Conservation (phyloP, 768 basidiomycete species). For the Lyophyllum decastes region DNA sequence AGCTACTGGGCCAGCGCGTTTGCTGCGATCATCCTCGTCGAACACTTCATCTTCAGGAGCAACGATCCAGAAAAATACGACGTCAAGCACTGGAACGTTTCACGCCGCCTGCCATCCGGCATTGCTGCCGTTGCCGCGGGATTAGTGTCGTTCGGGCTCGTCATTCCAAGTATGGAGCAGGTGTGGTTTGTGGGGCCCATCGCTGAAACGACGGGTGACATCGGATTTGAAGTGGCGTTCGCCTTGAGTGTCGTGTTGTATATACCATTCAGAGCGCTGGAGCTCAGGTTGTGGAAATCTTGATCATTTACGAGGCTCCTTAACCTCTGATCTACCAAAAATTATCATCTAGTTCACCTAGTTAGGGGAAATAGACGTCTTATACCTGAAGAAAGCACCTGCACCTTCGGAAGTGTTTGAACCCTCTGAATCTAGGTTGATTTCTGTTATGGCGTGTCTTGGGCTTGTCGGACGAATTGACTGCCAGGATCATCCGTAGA, state of each 20-base stretch:
- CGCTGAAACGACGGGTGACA: constrained; percentile 68
- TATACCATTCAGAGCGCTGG: constrained; percentile 53
- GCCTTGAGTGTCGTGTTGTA: constrained; percentile 55
- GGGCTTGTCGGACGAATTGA: too few species aligned
- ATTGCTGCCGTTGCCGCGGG: constrained; percentile 62
- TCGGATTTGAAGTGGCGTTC: constrained; percentile 81
- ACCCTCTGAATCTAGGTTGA: too few species aligned
- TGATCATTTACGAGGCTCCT: too few species aligned
- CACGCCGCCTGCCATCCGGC: constrained; percentile 62
- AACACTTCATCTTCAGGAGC: constrained; percentile 69
- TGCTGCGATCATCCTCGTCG: constrained; percentile 60
- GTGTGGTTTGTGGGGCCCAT: constrained; percentile 80
- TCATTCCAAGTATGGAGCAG: constrained; percentile 73
- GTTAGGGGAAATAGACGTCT: too few species aligned
- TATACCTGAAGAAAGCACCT: too few species aligned
- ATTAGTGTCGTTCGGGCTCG: constrained; percentile 53
- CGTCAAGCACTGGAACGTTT: constrained; percentile 54
- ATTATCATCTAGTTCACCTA: too few species aligned
- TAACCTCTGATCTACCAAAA: constrained; percentile 21
- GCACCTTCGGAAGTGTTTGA: too few species aligned
- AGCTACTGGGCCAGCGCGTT: constrained; percentile 71
- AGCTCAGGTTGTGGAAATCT: constrained; percentile 33
- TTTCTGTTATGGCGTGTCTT: too few species aligned
- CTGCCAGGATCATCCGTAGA: constrained; percentile 21
- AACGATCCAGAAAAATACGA: constrained; percentile 56